Base-by-base conservation (phyloP, 192 early-diverging fungal genomes). In the Diversispora eburnea region DNA sequence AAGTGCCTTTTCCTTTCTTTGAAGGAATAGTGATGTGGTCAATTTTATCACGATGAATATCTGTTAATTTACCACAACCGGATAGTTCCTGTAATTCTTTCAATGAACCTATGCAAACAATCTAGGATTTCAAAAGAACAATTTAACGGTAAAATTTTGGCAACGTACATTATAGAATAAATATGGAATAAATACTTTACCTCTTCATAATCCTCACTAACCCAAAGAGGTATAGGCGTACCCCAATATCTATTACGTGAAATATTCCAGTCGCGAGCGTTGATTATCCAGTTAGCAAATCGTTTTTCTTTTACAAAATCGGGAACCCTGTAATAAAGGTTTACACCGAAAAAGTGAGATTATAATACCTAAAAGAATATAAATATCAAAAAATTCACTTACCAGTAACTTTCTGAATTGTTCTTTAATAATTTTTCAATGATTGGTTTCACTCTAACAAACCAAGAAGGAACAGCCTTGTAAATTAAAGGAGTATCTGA, bases 201-300 rank as follows among this genome's bases (percentile, higher is more conserved):
- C 75, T 98, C 95, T 70, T 91, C 81, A 60, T 88, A 89, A 79
- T 99, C 98, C 8, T 95, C 96, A 78, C 90, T 95, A 74, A 88
- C 91, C 98, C 98, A 99, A 56, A 99, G 81, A 41, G 98, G 98
- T 64, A 99, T 96, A 60, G 98, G 98, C n/a, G 98, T 99, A 75
- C 98, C 98, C 98, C 98, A 99, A 88, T 93, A 99, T 71, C 98
- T 91, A 80, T 92, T 95, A 75, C 98, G 93, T 43, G 96, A 98
- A 67, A 99, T 87, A 75, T 95, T 94, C 98, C 98, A 99, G 84
- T 99, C 98, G 61, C 95, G 91, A 12, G 95, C 94, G 66, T 91
- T 91, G 54, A 85, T 91, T 75, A 98, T 88, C 98, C 98, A 99
- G 88, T 98, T 97, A 67, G 88, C 91, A 79, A 99, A 99, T 45